phyloP scores from a whole-genome alignment of 257 asterid species.

The Solanum neorickii region DNA sequence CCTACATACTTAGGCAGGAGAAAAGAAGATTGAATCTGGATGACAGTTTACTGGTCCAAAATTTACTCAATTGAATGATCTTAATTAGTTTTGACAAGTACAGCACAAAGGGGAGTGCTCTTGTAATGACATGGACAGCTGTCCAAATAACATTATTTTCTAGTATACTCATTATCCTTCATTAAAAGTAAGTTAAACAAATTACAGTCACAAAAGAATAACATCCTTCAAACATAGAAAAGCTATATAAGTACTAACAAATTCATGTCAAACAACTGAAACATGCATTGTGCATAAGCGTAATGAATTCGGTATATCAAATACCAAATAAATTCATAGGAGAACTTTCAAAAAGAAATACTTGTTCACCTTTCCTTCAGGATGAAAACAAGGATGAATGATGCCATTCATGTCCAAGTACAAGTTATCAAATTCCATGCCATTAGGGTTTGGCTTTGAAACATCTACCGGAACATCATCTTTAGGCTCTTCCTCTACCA shows the following conservation, averaged over 20 bases:
- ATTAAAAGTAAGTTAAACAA: not conserved
- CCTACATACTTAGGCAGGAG: not conserved
- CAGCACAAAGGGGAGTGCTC: not conserved
- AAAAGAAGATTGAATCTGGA: not conserved
- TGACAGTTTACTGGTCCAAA: not conserved
- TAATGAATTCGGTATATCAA: not conserved
- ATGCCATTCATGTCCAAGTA: slow-evolving; percentile 95
- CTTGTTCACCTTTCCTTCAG: slow-evolving; percentile 66
- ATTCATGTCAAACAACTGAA: not conserved
- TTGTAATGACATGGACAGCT: not conserved
- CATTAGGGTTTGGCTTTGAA: slow-evolving; percentile 80
- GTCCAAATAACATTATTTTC: not conserved
- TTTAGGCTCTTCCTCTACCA: slow-evolving; percentile 63
- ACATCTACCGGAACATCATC: slow-evolving; percentile 37
- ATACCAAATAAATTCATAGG: not conserved
- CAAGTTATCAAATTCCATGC: slow-evolving; percentile 78
- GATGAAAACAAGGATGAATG: slow-evolving; percentile 96
- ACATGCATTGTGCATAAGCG: not conserved
- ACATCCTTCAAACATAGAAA: not conserved
- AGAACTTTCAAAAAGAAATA: not conserved
- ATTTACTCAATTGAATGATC: not conserved
- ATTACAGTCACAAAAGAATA: not conserved
- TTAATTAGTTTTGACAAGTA: not conserved
- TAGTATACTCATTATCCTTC: not conserved
- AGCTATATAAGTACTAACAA: not conserved